These are phyloP conservation scores for Pinus tabuliformis DNA, from an alignment of 75 land plant species.

Conservation along the genomic window DNA sequence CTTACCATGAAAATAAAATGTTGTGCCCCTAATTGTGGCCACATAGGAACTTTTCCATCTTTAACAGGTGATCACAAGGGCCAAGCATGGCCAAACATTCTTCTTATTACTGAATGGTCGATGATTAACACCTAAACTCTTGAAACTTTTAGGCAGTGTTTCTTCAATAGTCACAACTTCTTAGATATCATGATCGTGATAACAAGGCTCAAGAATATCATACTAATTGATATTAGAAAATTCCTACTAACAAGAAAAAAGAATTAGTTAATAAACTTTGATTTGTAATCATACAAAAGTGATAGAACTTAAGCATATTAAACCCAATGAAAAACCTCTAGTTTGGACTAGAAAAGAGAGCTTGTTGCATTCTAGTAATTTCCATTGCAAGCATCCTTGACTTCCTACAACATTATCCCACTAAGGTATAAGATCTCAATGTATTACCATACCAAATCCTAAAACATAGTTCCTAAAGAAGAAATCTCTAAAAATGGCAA, in stretches of 20 bases:
- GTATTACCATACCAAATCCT: no score
- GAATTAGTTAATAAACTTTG: no score
- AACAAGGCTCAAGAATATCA: constrained; percentile 84
- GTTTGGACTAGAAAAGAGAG: constrained; percentile 28
- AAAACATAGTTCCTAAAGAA: no score
- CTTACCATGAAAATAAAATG: constrained; percentile 77
- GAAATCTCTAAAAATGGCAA: no score
- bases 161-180: constrained; percentile 2
- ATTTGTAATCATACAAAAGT: no score
- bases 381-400: constrained; percentile 49
- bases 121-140: constrained; percentile 66
- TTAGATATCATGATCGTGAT: constrained; percentile 27
- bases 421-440: no score
- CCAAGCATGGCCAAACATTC: constrained; percentile 90
- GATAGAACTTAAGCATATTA: background rate
- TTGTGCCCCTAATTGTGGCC: constrained; percentile 48
- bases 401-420: constrained; percentile 35
- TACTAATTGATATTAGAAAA: constrained; percentile 52
- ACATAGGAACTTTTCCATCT: constrained; percentile 62
- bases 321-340: constrained; percentile 45
- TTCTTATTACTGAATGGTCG: constrained; percentile 64
- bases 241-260: constrained; percentile 30
- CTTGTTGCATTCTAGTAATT: constrained; percentile 52
- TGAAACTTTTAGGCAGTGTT: constrained; percentile 64
- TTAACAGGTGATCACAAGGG: constrained; percentile 50